Conservation (phyloP, 2,329 filamentous ascomycete species). For the Fusarium tanahbumbuense region DNA sequence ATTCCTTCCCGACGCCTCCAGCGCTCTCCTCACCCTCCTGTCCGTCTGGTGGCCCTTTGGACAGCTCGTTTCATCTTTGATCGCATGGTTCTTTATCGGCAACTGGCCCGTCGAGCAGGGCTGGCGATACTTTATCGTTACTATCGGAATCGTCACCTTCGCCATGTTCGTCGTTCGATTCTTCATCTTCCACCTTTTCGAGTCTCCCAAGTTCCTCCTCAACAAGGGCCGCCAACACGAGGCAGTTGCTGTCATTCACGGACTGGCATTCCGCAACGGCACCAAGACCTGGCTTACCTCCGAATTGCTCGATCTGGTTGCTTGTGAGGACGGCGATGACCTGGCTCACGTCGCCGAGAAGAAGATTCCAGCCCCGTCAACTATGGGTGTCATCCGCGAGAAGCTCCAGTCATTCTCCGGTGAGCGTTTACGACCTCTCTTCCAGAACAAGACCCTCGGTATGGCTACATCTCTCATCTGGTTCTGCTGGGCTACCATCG, state of each 20-base stretch:
- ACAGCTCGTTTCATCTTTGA: constrained; percentile 76
- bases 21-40: constrained; percentile 79
- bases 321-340: constrained; percentile 54
- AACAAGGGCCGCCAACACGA: constrained; percentile 80
- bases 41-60: constrained; percentile 90
- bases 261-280: constrained; percentile 78
- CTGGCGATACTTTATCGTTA: constrained; percentile 80
- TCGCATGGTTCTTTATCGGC: constrained; percentile 82
- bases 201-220: constrained; percentile 87
- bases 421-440: constrained; percentile 74
- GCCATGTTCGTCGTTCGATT: constrained; percentile 83
- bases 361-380: constrained; percentile 33
- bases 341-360: constrained; percentile 26
- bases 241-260: constrained; percentile 83
- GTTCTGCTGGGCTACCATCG: constrained; percentile 86
- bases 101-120: constrained; percentile 75
- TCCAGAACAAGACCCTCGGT: constrained; percentile 64
- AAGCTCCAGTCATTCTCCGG: constrained; percentile 75
- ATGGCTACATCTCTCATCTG: constrained; percentile 70
- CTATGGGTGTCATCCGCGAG: constrained; percentile 61
- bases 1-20: constrained; percentile 81
- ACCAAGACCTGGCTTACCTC: constrained; percentile 81
- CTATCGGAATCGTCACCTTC: constrained; percentile 78
- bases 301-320: constrained; percentile 71
- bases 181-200: constrained; percentile 83